These are phyloP conservation scores for Linderniella brevidens DNA, from an alignment of 257 asterid species.

Conservation along the genomic window DNA sequence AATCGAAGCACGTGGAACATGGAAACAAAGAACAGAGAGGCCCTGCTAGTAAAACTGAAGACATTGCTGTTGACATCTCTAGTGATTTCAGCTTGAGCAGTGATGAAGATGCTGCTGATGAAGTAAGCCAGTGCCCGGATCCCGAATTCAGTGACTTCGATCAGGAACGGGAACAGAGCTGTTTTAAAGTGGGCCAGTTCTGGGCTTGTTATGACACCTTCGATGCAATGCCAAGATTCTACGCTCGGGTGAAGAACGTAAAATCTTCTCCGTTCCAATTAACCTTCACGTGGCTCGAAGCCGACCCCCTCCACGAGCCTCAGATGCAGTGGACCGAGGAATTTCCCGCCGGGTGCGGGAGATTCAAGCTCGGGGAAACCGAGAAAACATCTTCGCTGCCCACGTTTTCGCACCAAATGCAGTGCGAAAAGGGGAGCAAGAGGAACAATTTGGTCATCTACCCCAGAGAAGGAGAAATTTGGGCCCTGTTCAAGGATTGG, in stretches of 20 bases:
- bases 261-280: constrained; percentile 24
- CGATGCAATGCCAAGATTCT: constrained; percentile 59
- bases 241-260: constrained; percentile 32
- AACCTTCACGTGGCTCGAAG: constrained; percentile 37
- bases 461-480: constrained; percentile 44
- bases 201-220: constrained; percentile 50
- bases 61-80: too few species aligned
- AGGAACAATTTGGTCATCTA: constrained; percentile 19
- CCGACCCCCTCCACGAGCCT: constrained; percentile 20
- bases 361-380: constrained; percentile 19
- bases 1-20: too few species aligned
- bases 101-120: too few species aligned
- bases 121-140: constrained; percentile 8
- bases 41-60: too few species aligned
- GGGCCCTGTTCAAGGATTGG: constrained; percentile 51
- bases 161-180: constrained; percentile 15
- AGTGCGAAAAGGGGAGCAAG: constrained; percentile 19
- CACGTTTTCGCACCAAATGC: constrained; percentile 38
- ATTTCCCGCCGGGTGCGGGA: constrained; percentile 46
- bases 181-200: constrained; percentile 25
- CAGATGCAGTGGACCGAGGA: constrained; percentile 22
- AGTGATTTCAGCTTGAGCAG: too few species aligned
- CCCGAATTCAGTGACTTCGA: constrained; percentile 50
- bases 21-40: too few species aligned
- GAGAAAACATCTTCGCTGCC: constrained; percentile 8